phyloP scores from a whole-genome alignment of 257 asterid genomes.

The Euphrasia confusa region DNA sequence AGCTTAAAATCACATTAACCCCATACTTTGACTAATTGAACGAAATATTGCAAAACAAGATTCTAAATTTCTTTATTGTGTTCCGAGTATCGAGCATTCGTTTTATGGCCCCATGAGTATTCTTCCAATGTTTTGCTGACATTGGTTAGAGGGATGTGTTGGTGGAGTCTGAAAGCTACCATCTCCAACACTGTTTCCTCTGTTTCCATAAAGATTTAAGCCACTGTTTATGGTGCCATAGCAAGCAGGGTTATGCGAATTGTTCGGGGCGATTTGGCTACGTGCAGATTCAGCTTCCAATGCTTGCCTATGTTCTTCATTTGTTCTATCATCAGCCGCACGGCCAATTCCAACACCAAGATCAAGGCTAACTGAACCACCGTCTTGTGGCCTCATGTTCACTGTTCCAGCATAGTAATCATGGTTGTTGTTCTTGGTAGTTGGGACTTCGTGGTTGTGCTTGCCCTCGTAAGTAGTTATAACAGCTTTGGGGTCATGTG shows the following conservation, averaged over 20 bases:
- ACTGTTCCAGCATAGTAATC: conserved; percentile 44
- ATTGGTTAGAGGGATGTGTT: conserved; percentile 40
- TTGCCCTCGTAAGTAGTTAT: conserved; percentile 96
- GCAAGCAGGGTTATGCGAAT: conserved; percentile 40
- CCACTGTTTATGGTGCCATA: conserved; percentile 48
- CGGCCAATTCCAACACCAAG: conserved; percentile 77
- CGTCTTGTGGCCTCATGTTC: conserved; percentile 46
- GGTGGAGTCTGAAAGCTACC: conserved; percentile 45
- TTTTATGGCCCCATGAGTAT: conserved; percentile 48
- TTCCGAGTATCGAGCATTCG: conserved; percentile 21
- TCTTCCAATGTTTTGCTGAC: conserved; percentile 51
- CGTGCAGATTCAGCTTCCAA: conserved; percentile 31
- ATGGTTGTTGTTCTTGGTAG: conserved; percentile 68
- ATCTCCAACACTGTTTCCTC: conserved; percentile 40
- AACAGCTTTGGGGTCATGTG: conserved; percentile 93
- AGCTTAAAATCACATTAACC: conserved; percentile 1
- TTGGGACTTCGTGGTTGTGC: conserved; percentile 90
- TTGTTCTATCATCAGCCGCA: conserved; percentile 31
- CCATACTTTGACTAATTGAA: neutral
- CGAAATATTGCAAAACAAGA: neutral
- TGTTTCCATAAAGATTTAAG: conserved; percentile 44
- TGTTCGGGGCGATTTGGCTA: conserved; percentile 28
- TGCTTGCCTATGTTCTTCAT: conserved; percentile 31
- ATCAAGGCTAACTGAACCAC: conserved; percentile 59
- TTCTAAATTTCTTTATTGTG: conserved; percentile 19